A percentile compares a stretch with the other conserved stretches of the same genome.
Evolutionary conservation across 768 basidiomycete genomes (phyloP).

Genomic region (Calvatia gigantea): DNA sequence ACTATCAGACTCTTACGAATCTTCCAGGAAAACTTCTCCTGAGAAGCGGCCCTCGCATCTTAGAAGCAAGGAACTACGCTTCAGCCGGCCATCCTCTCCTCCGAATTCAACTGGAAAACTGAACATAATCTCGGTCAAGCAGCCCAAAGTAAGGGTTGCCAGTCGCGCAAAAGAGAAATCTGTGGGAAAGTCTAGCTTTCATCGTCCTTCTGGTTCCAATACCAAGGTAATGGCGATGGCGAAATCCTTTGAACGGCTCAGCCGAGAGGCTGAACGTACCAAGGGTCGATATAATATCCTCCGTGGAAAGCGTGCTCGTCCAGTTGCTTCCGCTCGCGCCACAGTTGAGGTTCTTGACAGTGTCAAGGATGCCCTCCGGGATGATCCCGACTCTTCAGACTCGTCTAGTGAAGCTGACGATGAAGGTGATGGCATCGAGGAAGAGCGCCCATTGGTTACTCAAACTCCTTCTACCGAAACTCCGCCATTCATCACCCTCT

Average conservation of each 20-base stretch:
- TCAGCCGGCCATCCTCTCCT: constrained; percentile 45
- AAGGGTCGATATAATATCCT: constrained; percentile 84
- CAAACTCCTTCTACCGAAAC: constrained; percentile 1
- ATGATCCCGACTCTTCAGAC: constrained; percentile 63
- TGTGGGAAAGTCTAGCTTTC: constrained; percentile 48
- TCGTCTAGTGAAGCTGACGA: constrained; percentile 57
- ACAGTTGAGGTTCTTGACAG: constrained; percentile 88
- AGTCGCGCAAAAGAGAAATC: constrained; percentile 39
- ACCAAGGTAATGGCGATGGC: constrained; percentile 85
- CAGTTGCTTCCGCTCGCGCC: constrained; percentile 84
- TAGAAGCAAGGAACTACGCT: constrained; percentile 36
- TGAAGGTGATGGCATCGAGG: constrained; percentile 48
- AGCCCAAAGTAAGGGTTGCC: constrained; percentile 34
- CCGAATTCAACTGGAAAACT: constrained; percentile 19
- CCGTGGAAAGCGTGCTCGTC: constrained; percentile 81
- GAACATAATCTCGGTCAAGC: constrained; percentile 21
- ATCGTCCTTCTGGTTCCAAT: constrained; percentile 48
- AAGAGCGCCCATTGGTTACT: constrained; percentile 20
- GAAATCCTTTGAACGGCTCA: constrained; percentile 86
- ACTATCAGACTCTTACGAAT: constrained; percentile 50
- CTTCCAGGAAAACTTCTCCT: constrained; percentile 68
- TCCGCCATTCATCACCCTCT: not conserved
- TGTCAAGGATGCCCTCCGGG: constrained; percentile 85
- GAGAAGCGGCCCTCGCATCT: constrained; percentile 52
- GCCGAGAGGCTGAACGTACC: constrained; percentile 67